Percentiles rank a stretch among this genome's conserved stretches.
Conservation (phyloP, 2,329 filamentous ascomycete genomes). For the Cadophora sp. region DNA sequence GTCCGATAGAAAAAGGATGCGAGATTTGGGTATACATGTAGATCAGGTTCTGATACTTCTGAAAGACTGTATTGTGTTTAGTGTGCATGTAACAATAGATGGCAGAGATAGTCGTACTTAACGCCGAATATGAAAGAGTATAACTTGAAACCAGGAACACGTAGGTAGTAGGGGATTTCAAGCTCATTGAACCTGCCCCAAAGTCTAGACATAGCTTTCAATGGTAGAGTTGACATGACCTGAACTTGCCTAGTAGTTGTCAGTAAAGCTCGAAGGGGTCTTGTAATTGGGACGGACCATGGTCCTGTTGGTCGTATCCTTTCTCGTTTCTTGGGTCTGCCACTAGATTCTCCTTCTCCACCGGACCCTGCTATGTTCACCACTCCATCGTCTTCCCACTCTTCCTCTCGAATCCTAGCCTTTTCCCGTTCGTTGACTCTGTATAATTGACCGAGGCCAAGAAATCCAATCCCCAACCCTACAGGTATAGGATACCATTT, state of each 20-base stretch:
- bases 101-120: constrained; percentile 53
- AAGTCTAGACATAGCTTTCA: constrained; percentile 73
- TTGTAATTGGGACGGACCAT: constrained; percentile 53
- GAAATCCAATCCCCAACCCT: constrained; percentile 70
- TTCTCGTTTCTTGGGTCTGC: constrained; percentile 53
- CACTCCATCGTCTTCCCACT: constrained; percentile 46
- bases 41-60: constrained; percentile 86
- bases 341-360: constrained; percentile 51
- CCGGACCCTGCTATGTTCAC: constrained; percentile 34
- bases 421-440: constrained; percentile 60
- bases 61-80: constrained; percentile 62
- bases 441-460: constrained; percentile 70
- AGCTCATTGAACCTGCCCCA: constrained; percentile 80
- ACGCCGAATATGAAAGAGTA: constrained; percentile 78
- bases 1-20: constrained; percentile 97
- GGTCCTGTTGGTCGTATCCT: constrained; percentile 71
- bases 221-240: constrained; percentile 75
- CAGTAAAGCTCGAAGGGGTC: constrained; percentile 21
- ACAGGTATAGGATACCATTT: constrained; percentile 78
- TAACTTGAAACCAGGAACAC: constrained; percentile 75
- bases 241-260: constrained; percentile 63
- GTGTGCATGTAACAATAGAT: constrained; percentile 12
- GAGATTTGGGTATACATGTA: constrained; percentile 90
- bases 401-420: constrained; percentile 46
- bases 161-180: constrained; percentile 72